Evolutionary conservation across 371 early-diverging fungal species (phyloP).

Genomic region (Mortierella sp.): DNA sequence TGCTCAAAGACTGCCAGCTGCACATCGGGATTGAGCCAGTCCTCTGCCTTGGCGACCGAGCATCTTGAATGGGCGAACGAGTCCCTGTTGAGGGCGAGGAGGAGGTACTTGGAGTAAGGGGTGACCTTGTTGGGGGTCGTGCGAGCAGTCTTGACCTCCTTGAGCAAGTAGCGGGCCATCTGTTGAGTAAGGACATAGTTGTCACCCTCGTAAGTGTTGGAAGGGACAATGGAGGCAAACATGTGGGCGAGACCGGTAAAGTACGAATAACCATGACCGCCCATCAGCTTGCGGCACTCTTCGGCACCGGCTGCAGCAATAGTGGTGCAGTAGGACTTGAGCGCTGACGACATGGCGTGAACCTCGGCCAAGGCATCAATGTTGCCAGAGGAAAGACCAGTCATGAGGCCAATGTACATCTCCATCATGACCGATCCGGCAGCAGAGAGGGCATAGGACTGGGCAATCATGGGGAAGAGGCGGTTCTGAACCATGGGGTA

Average conservation of each 20-base stretch:
- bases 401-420: slow-evolving; percentile 73
- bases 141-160: slow-evolving; percentile 66
- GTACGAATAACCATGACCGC: slow-evolving; percentile 87
- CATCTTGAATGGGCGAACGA: slow-evolving; percentile 62
- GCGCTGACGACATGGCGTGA: slow-evolving; percentile 84
- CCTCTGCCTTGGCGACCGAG: slow-evolving; percentile 58
- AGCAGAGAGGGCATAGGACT: slow-evolving; percentile 80
- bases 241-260: slow-evolving; percentile 82
- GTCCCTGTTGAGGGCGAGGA: slow-evolving; percentile 57
- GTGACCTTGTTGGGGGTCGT: slow-evolving; percentile 62
- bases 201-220: slow-evolving; percentile 74
- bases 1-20: slow-evolving; percentile 77
- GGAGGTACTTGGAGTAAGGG: slow-evolving; percentile 62
- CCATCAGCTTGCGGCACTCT: slow-evolving; percentile 78
- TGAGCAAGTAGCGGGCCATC: slow-evolving; percentile 77
- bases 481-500: slow-evolving; percentile 85
- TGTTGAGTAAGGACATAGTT: slow-evolving; percentile 86
- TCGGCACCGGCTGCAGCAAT: slow-evolving; percentile 80
- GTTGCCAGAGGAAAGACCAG: slow-evolving; percentile 73
- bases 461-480: slow-evolving; percentile 77
- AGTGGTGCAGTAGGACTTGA: slow-evolving; percentile 85
- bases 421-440: slow-evolving; percentile 75
- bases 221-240: slow-evolving; percentile 53
- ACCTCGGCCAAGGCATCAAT: slow-evolving; percentile 77
- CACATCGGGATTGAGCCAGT: slow-evolving; percentile 68